Conservation (phyloP, 352 stramenopile genomes). For the Pythium dissimile region DNA sequence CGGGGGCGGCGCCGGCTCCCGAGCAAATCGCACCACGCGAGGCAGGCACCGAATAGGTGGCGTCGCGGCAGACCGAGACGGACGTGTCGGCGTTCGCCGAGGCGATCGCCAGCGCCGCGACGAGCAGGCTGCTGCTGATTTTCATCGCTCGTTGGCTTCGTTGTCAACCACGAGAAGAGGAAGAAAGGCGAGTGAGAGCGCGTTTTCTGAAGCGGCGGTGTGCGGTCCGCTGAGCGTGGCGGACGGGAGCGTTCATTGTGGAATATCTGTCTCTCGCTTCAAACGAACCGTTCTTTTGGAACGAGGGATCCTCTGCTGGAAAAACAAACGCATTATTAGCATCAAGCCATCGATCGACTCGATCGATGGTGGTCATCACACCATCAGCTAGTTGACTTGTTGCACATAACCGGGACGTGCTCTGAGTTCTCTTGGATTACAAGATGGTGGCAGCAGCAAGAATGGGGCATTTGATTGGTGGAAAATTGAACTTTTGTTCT, state of each 20-base stretch:
- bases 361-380: background rate
- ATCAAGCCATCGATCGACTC: background rate
- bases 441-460: background rate
- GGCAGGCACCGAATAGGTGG: constrained; percentile 24
- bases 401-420: background rate
- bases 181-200: background rate
- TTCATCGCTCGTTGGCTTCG: constrained; percentile 14
- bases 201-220: background rate
- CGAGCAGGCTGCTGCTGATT: constrained; percentile 4
- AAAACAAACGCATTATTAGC: background rate
- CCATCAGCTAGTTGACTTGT: background rate
- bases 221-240: no score
- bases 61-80: constrained; percentile 26
- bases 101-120: constrained; percentile 5
- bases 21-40: constrained; percentile 24
- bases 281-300: background rate
- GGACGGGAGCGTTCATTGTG: no score
- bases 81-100: constrained; percentile 9
- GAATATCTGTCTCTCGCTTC: background rate
- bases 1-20: constrained; percentile 13
- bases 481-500: no score
- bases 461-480: background rate
- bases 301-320: background rate
- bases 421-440: no score
- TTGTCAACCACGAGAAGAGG: no score